A percentile compares a stretch with the other conserved stretches of the same genome.
These are phyloP conservation scores for Gigaspora rosea DNA, from an alignment of 192 early-diverging fungal species.

Conservation along the genomic window DNA sequence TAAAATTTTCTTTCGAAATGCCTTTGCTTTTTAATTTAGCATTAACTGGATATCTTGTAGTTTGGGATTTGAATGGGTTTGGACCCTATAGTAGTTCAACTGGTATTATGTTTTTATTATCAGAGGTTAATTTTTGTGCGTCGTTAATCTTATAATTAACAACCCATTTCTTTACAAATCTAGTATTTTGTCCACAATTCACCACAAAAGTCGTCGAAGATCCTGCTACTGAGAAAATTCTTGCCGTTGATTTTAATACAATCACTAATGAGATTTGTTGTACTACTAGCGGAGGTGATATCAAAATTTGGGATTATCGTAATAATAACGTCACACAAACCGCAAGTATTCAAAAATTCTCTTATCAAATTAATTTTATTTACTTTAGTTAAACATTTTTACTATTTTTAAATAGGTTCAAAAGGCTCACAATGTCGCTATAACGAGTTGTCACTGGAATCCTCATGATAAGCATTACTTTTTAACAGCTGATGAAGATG, in stretches of 20 bases:
- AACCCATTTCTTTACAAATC: not conserved
- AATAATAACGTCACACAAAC: not conserved
- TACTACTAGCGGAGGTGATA: not conserved
- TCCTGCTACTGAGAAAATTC: not conserved
- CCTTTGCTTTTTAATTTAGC: not conserved
- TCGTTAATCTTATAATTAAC: not conserved
- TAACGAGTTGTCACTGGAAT: not conserved
- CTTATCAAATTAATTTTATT: not conserved
- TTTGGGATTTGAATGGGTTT: not conserved
- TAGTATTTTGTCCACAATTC: not conserved
- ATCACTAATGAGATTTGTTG: not conserved
- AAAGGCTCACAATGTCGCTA: conserved; percentile 1
- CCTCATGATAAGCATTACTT: not conserved
- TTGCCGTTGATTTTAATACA: not conserved
- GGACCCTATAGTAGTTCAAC: not conserved
- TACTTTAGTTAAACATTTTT: not conserved
- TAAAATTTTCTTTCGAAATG: not conserved
- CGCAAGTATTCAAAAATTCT: not conserved
- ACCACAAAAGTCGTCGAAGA: not conserved
- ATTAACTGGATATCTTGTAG: not conserved
- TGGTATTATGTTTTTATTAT: not conserved
- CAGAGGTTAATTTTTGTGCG: not conserved
- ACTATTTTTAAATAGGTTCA: not conserved
- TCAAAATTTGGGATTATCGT: conserved; percentile 19
- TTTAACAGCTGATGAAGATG: not conserved